A percentile compares a stretch with the other conserved stretches of the same genome.
Evolutionary conservation across 306 rosid genomes (phyloP).

Genomic region (Cucurbita argyrosperma): DNA sequence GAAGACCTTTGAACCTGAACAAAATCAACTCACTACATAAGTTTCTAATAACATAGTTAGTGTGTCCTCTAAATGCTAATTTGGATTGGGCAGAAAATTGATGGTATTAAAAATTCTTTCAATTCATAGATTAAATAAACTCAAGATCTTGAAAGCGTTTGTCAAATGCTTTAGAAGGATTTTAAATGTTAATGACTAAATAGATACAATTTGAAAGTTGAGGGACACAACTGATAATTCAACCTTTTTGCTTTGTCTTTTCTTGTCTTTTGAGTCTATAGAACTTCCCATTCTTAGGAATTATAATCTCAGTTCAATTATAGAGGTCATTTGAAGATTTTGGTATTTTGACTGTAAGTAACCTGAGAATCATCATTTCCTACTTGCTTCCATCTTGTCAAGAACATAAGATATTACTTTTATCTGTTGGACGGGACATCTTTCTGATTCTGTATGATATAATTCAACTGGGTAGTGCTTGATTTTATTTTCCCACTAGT

Average conservation of each 20-base stretch:
- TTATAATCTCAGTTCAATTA: background rate
- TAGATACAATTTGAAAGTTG: too few species aligned
- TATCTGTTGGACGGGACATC: background rate
- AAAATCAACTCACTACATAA: background rate
- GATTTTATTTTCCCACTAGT: conserved; percentile 31
- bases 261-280: too few species aligned
- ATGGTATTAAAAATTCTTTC: background rate
- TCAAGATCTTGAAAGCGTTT: background rate
- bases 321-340: background rate
- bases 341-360: background rate
- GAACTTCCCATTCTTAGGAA: background rate
- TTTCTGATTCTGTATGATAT: background rate
- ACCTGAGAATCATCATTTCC: background rate
- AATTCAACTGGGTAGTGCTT: conserved; percentile 2
- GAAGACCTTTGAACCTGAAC: background rate
- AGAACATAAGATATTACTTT: background rate
- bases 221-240: too few species aligned
- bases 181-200: too few species aligned
- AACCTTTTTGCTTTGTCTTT: too few species aligned
- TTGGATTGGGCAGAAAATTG: background rate
- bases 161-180: too few species aligned
- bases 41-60: background rate
- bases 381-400: background rate
- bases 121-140: background rate
- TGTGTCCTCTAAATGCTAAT: background rate